These are phyloP conservation scores for Dissophora ornata DNA, from an alignment of 192 early-diverging fungal genomes.

Conservation along the genomic window DNA sequence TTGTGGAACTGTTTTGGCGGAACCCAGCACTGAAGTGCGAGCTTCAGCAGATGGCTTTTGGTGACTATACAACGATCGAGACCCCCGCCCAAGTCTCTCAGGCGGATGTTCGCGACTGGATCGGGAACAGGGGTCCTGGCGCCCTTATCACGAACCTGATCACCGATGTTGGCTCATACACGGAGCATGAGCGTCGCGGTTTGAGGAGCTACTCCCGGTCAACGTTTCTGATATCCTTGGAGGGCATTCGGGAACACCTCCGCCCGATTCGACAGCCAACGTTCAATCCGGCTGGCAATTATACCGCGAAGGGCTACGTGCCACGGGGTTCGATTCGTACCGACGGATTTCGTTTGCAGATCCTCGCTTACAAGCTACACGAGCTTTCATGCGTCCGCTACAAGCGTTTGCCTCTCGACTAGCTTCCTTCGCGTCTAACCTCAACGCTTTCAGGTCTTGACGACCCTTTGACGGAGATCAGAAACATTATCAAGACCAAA, in stretches of 20 bases:
- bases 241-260: neutral
- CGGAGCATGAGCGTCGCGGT: conserved; percentile 1
- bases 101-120: neutral
- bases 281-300: too few species aligned
- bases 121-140: neutral
- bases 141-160: conserved; percentile 6
- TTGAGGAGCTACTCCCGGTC: neutral
- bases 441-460: conserved; percentile 4
- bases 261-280: neutral
- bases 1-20: too few species aligned
- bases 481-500: conserved; percentile 21
- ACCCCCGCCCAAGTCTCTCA: too few species aligned
- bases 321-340: conserved; percentile 17
- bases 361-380: conserved; percentile 24
- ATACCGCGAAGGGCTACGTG: conserved; percentile 1
- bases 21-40: too few species aligned
- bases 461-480: conserved; percentile 12
- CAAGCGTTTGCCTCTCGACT: neutral
- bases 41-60: too few species aligned
- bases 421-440: conserved; percentile 3
- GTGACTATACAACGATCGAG: too few species aligned
- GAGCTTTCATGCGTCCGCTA: conserved; percentile 16
- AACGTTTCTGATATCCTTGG: neutral
- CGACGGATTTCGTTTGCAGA: conserved; percentile 20
- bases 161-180: conserved; percentile 3